These are phyloP conservation scores for Volvox reticuliferus DNA, from an alignment of 139 green algal genomes.

Conservation along the genomic window DNA sequence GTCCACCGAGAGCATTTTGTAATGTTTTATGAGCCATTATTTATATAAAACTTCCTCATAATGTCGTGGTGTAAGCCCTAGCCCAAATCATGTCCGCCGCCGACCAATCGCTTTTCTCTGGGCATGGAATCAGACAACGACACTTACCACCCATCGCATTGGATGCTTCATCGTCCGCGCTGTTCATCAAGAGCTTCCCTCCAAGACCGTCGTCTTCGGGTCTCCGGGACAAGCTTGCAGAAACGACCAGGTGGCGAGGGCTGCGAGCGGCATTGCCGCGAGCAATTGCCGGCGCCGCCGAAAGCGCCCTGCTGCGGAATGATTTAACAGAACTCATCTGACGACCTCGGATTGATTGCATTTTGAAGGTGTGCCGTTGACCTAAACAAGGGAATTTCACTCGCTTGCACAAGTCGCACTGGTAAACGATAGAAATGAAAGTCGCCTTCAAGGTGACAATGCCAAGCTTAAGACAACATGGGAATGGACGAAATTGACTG, in stretches of 20 bases:
- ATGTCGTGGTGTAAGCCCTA: too few species aligned
- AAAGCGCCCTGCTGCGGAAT: neutral
- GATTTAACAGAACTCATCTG: neutral
- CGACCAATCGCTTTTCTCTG: neutral
- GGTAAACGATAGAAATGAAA: neutral
- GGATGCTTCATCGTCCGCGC: constrained; percentile 33
- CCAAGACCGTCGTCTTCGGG: constrained; percentile 48
- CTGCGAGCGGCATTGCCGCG: neutral
- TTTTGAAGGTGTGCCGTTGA: neutral
- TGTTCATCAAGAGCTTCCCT: constrained; percentile 44
- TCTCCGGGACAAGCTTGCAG: constrained; percentile 47
- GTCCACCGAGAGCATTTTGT: too few species aligned
- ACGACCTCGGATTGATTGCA: constrained; percentile 37
- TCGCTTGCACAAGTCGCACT: neutral
- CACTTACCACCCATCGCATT: constrained; percentile 3
- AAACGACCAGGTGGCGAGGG: constrained; percentile 5
- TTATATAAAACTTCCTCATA: too few species aligned
- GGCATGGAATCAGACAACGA: neutral
- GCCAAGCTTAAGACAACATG: too few species aligned
- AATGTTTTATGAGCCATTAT: too few species aligned
- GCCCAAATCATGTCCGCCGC: neutral
- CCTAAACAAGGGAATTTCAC: neutral
- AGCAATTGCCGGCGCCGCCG: constrained; percentile 8
- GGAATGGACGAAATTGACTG: too few species aligned
- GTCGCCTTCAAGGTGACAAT: too few species aligned